Evolutionary conservation across 148 eudicot genomes (phyloP).

Genomic region (Camellia sinensis): DNA sequence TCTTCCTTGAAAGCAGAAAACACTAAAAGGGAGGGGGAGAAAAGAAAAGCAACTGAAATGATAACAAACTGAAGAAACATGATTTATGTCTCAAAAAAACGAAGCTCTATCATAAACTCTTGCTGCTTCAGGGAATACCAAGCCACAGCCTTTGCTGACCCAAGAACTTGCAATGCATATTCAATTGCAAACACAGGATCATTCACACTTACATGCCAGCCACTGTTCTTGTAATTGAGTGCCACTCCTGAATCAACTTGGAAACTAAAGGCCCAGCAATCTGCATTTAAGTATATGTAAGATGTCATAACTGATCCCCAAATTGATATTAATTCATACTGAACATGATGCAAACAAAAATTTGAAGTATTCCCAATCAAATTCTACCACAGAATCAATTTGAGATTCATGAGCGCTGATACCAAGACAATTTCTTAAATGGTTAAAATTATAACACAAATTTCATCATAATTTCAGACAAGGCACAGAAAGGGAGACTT

Average conservation of each 20-base stretch:
- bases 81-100: slow-evolving; percentile 64
- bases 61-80: background rate
- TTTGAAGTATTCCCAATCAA: background rate
- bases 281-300: slow-evolving; percentile 37
- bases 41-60: background rate
- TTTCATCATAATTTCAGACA: background rate
- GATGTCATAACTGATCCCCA: background rate
- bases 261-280: slow-evolving; percentile 81
- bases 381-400: background rate
- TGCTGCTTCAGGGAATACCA: slow-evolving; percentile 80
- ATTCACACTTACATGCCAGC: slow-evolving; percentile 41
- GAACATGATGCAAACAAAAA: background rate
- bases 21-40: background rate
- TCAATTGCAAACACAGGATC: slow-evolving; percentile 79
- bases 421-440: background rate
- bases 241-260: slow-evolving; percentile 67
- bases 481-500: background rate
- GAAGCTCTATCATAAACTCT: slow-evolving; percentile 88
- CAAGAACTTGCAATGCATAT: slow-evolving; percentile 80
- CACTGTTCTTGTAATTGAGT: slow-evolving; percentile 42
- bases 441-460: background rate
- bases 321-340: background rate
- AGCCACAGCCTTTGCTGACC: slow-evolving; percentile 80
- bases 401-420: background rate
- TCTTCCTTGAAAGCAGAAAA: background rate